Evolutionary conservation across 1,284 basidiomycete species (phyloP).

Genomic region (Pyrrhoderma lamaoense): DNA sequence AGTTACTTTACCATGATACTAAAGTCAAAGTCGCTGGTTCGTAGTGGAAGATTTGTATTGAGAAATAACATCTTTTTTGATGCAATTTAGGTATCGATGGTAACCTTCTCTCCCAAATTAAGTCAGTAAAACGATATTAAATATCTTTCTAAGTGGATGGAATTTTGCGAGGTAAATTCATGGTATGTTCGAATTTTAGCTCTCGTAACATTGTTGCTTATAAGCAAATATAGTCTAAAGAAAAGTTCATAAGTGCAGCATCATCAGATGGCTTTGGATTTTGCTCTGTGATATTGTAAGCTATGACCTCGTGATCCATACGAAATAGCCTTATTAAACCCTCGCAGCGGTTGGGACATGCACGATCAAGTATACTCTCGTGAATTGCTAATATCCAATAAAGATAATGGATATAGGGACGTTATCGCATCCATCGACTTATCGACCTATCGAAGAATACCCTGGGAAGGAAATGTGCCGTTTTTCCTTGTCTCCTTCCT

Average conservation of each 20-base stretch:
- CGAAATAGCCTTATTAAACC: slow-evolving; percentile 5
- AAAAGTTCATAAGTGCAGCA: slow-evolving; percentile 86
- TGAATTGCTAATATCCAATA: slow-evolving; percentile 88
- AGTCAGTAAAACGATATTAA: too few species aligned
- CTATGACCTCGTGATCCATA: slow-evolving; percentile 12
- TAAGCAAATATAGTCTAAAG: slow-evolving; percentile 56
- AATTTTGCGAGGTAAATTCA: slow-evolving; percentile 88
- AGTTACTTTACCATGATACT: slow-evolving; percentile 5
- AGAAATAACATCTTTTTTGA: background rate
- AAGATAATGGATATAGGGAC: slow-evolving; percentile 87
- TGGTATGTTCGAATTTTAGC: slow-evolving; percentile 43
- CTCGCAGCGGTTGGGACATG: slow-evolving; percentile 74
- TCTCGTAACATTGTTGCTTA: background rate
- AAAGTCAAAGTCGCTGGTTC: slow-evolving; percentile 19
- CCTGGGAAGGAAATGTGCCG: slow-evolving; percentile 89
- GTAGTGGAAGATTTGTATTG: background rate
- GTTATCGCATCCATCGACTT: slow-evolving; percentile 81
- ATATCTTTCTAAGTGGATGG: slow-evolving; percentile 66
- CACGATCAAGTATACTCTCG: slow-evolving; percentile 78
- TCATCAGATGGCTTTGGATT: slow-evolving; percentile 84
- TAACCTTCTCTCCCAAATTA: slow-evolving; percentile 3
- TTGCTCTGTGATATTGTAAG: slow-evolving; percentile 84
- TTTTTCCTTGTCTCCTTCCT: slow-evolving; percentile 91
- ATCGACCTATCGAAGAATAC: slow-evolving; percentile 77
- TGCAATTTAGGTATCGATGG: slow-evolving; percentile 27